Conservation (phyloP, 1,139 yeast genomes). For the Sugiyamaella paludigena region DNA sequence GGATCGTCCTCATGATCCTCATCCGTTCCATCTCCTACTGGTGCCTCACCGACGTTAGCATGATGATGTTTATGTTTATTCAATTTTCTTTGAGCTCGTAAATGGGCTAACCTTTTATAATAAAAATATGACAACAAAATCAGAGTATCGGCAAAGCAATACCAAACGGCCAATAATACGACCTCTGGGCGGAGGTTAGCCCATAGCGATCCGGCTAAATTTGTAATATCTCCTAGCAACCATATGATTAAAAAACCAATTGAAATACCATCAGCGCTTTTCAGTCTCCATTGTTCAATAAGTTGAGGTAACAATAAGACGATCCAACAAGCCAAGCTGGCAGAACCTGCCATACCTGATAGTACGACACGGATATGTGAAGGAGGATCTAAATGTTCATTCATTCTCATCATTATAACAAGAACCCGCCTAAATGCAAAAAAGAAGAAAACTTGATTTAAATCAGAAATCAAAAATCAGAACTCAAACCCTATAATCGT, state of each 20-base stretch:
- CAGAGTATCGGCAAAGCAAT: conserved; percentile 63
- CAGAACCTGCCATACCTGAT: conserved; percentile 66
- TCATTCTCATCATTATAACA: not conserved
- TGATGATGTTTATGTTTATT: conserved; percentile 14
- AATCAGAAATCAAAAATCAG: too few species aligned
- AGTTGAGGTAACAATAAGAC: conserved; percentile 78
- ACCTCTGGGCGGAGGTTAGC: conserved; percentile 72
- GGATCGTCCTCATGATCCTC: conserved; percentile 17
- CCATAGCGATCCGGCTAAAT: conserved; percentile 68
- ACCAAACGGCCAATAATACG: conserved; percentile 68
- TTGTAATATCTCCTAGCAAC: conserved; percentile 71
- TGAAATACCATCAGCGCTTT: conserved; percentile 78
- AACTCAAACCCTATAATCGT: too few species aligned
- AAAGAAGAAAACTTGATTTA: too few species aligned
- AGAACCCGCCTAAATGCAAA: too few species aligned
- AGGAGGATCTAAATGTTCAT: conserved; percentile 25
- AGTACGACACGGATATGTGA: conserved; percentile 42
- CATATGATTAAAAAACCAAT: conserved; percentile 66
- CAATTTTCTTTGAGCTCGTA: conserved; percentile 11
- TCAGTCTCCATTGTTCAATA: conserved; percentile 75
- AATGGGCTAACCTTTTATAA: conserved; percentile 30
- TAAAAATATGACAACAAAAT: conserved; percentile 63
- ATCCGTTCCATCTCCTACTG: not conserved
- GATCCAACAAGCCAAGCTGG: conserved; percentile 65
- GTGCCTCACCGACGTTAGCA: conserved; percentile 4